Evolutionary conservation across 192 early-diverging fungal genomes (phyloP).

Genomic region (Pilobolus umbonatus): DNA sequence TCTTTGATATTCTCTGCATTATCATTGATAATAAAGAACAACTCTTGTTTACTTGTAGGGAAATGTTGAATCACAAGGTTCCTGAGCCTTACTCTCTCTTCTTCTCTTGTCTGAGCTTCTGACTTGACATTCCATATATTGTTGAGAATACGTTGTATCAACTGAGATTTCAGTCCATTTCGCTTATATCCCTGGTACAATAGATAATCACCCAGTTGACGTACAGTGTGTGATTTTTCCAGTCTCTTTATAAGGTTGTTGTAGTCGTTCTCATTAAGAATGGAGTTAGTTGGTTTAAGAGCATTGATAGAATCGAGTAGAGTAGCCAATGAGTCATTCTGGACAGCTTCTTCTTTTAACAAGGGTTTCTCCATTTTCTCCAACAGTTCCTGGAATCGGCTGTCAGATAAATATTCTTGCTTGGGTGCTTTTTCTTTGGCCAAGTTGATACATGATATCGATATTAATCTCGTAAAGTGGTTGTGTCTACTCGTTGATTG

Average conservation of each 20-base stretch:
- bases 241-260: neutral
- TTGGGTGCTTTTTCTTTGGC: no score
- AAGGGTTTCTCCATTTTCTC: no score
- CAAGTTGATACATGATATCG: no score
- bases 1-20: conserved; percentile 9
- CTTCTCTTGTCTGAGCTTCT: neutral
- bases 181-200: neutral
- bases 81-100: neutral
- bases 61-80: neutral
- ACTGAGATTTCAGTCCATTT: neutral
- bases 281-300: neutral
- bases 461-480: no score
- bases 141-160: neutral
- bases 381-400: no score
- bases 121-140: conserved; percentile 6
- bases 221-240: neutral
- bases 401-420: no score
- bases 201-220: conserved; percentile 6
- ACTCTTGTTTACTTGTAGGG: conserved; percentile 1
- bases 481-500: no score
- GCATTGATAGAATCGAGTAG: neutral
- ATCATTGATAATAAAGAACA: conserved; percentile 16
- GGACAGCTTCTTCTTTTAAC: no score
- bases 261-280: neutral
- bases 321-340: no score